These are phyloP conservation scores for Calycina herbarum DNA, from an alignment of 2,329 filamentous ascomycete species.

Conservation along the genomic window DNA sequence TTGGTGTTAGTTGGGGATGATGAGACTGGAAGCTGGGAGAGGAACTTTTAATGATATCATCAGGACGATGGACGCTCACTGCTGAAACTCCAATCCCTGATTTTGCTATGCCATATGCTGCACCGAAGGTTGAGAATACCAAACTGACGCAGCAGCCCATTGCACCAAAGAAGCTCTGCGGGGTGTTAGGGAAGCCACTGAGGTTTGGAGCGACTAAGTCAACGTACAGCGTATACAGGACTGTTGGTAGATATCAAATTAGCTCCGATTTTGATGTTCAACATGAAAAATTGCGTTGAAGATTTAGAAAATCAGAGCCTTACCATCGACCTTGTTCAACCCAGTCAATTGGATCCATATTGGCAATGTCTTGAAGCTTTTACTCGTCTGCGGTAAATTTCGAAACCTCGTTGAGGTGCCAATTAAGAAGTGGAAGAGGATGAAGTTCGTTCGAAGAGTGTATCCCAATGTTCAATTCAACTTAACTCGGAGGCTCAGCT, in stretches of 20 bases:
- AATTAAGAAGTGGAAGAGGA: no score
- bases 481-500: no score
- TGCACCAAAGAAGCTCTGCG: conserved; percentile 85
- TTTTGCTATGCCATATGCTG: conserved; percentile 97
- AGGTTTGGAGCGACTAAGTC: neutral
- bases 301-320: neutral
- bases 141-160: conserved; percentile 93
- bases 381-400: neutral
- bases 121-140: conserved; percentile 80
- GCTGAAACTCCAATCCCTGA: conserved; percentile 95
- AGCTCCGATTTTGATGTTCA: neutral
- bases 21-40: neutral
- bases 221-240: conserved; percentile 15
- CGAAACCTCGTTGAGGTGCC: neutral
- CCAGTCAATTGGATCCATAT: conserved; percentile 14
- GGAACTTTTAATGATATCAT: conserved; percentile 90
- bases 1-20: neutral
- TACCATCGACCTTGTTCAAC: conserved; percentile 14
- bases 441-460: no score
- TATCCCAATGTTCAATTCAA: no score
- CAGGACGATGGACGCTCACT: conserved; percentile 94
- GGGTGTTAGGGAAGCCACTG: neutral
- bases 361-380: neutral
- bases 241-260: neutral
- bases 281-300: neutral